Evolutionary conservation across 805 yeast genomes (phyloP).

Genomic region (Kazachstania taianensis): DNA sequence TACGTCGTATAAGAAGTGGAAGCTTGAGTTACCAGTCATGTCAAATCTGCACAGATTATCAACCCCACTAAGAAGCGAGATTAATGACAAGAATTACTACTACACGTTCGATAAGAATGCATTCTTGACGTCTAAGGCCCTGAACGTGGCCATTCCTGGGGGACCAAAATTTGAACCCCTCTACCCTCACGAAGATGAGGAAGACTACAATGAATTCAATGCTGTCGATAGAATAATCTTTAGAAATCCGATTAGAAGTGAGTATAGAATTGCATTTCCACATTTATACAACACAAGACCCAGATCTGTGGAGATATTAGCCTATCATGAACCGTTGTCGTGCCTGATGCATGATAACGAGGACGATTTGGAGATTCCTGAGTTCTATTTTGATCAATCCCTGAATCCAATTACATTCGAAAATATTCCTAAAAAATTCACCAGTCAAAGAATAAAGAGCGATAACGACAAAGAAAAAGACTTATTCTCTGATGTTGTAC

Average conservation of each 20-base stretch:
- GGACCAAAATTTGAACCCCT: slow-evolving; percentile 95
- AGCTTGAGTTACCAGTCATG: slow-evolving; percentile 49
- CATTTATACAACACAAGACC: slow-evolving; percentile 72
- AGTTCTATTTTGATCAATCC: slow-evolving; percentile 45
- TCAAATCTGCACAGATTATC: slow-evolving; percentile 56
- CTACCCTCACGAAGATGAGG: slow-evolving; percentile 54
- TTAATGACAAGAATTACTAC: slow-evolving; percentile 46
- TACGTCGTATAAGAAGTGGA: slow-evolving; percentile 68
- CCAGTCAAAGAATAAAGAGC: slow-evolving; percentile 19
- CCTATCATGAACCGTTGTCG: slow-evolving; percentile 57
- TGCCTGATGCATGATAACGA: slow-evolving; percentile 35
- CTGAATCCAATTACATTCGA: slow-evolving; percentile 44
- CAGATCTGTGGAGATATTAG: slow-evolving; percentile 46
- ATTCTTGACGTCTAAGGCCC: slow-evolving; percentile 82
- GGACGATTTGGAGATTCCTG: slow-evolving; percentile 39
- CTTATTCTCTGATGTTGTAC: slow-evolving; percentile 29
- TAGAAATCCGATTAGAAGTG: slow-evolving; percentile 67
- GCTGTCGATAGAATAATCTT: slow-evolving; percentile 79
- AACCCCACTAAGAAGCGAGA: slow-evolving; percentile 57
- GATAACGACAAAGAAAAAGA: slow-evolving; percentile 7
- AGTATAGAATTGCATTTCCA: slow-evolving; percentile 80
- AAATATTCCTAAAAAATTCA: slow-evolving; percentile 9
- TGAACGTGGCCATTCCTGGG: slow-evolving; percentile 81
- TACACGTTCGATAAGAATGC: slow-evolving; percentile 71
- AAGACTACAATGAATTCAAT: slow-evolving; percentile 84